Evolutionary conservation across 257 asterid genomes (phyloP).

Genomic region (Ocimum tenuiflorum): DNA sequence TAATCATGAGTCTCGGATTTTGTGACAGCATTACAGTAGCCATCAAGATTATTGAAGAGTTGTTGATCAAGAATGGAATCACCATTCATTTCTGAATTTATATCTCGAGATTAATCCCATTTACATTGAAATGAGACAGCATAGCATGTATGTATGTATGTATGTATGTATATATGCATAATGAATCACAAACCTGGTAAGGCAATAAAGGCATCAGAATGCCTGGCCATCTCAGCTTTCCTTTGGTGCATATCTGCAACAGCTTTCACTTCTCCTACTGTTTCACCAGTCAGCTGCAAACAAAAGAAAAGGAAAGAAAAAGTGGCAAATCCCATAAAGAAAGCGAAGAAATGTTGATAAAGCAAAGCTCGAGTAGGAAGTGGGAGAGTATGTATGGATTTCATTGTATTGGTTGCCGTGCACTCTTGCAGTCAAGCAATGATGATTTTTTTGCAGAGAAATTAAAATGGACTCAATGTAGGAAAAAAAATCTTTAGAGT

Average conservation of each 20-base stretch:
- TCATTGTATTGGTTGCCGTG: constrained; percentile 29
- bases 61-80: too few species aligned
- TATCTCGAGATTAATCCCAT: background rate
- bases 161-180: too few species aligned
- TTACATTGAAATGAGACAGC: background rate
- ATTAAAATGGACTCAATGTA: constrained; percentile 19
- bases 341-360: constrained; percentile 12
- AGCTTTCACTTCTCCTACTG: constrained; percentile 99
- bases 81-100: too few species aligned
- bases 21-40: too few species aligned
- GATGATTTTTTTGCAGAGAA: constrained; percentile 38
- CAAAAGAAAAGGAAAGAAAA: too few species aligned
- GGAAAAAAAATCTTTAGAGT: constrained; percentile 20
- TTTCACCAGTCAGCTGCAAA: constrained; percentile 93
- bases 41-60: background rate
- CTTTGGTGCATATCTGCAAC: constrained; percentile 99
- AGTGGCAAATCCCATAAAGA: constrained; percentile 9
- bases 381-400: too few species aligned
- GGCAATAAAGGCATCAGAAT: constrained; percentile 99
- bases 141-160: too few species aligned
- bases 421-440: constrained; percentile 49
- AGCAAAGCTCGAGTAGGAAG: constrained; percentile 1
- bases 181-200: constrained; percentile 84
- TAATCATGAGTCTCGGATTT: too few species aligned
- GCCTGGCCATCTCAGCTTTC: constrained; percentile 96